These are phyloP conservation scores for Macaranga tanarius DNA, from an alignment of 441 rosid species.

Conservation along the genomic window DNA sequence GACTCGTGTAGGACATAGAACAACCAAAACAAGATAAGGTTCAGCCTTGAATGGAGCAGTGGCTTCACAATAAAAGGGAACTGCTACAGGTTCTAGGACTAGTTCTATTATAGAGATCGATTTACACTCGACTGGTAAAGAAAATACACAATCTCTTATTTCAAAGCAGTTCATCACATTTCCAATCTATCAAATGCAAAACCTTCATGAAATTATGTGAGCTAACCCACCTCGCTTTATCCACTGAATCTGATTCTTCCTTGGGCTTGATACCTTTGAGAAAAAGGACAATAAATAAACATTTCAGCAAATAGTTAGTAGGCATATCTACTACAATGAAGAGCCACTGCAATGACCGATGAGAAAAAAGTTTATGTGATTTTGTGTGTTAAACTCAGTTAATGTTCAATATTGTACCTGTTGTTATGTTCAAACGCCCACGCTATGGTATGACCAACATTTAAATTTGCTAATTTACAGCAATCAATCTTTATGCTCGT, in stretches of 20 bases:
- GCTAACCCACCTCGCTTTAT: conserved; percentile 34
- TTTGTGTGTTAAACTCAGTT: not conserved
- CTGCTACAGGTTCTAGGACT: not conserved
- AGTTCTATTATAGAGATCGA: not conserved
- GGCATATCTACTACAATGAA: not conserved
- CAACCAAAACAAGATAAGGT: not conserved
- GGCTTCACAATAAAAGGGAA: not conserved
- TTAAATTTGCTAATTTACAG: not conserved
- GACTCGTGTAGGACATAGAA: too few relatives aligned
- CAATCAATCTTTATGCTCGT: not conserved
- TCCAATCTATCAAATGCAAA: not conserved
- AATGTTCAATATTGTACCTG: not conserved
- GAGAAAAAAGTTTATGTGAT: not conserved
- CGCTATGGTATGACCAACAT: not conserved
- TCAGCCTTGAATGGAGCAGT: not conserved
- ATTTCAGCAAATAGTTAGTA: conserved; percentile 13
- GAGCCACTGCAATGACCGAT: not conserved
- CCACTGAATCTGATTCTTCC: conserved; percentile 32
- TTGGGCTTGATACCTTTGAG: conserved; percentile 35
- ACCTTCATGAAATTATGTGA: not conserved
- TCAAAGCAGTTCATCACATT: conserved; percentile 5
- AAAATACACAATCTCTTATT: not conserved
- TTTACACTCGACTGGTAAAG: not conserved
- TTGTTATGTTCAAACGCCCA: not conserved
- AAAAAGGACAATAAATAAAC: conserved; percentile 20